Percentiles rank a stretch among this genome's conserved stretches.
Evolutionary conservation across 2,329 filamentous ascomycete species (phyloP).

Genomic region (Acephala macrosclerotiorum): DNA sequence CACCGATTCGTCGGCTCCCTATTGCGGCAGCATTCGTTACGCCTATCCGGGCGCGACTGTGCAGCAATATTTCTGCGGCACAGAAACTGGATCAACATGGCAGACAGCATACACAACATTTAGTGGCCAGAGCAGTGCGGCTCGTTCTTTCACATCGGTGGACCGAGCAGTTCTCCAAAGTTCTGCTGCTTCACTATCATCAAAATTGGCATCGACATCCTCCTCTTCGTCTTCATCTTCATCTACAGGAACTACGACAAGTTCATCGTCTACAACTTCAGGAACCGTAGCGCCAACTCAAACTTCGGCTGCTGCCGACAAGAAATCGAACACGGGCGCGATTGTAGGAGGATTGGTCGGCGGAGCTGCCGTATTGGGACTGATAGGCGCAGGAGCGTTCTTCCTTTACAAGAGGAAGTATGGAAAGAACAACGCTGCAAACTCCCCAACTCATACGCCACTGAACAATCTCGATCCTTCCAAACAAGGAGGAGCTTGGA

Average conservation of each 20-base stretch:
- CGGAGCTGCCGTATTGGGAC: conserved; percentile 1
- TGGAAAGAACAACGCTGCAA: neutral
- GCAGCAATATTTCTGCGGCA: conserved; percentile 11
- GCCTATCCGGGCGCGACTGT: conserved; percentile 1
- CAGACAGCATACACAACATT: conserved; percentile 15
- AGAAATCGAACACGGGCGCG: neutral
- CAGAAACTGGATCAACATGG: conserved; percentile 4
- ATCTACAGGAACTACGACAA: neutral
- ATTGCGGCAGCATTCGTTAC: conserved; percentile 18
- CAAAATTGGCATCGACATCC: neutral
- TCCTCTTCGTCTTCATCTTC: neutral
- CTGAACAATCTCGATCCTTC: conserved; percentile 9
- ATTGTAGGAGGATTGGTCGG: conserved; percentile 4
- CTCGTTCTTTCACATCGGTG: neutral
- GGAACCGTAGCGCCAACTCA: neutral
- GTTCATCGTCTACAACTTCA: conserved; percentile 4
- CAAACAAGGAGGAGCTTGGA: neutral
- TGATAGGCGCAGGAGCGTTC: conserved; percentile 11
- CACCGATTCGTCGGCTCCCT: conserved; percentile 10
- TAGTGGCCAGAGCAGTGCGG: conserved; percentile 5
- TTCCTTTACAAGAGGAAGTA: conserved; percentile 9
- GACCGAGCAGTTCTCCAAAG: neutral
- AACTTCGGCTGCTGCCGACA: neutral
- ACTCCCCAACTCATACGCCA: neutral
- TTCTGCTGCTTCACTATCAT: neutral